Evolutionary conservation across 1,139 yeast genomes (phyloP), one percentile per base, ranked within the genome.

Genomic region (Scheffersomyces lignicola): DNA sequence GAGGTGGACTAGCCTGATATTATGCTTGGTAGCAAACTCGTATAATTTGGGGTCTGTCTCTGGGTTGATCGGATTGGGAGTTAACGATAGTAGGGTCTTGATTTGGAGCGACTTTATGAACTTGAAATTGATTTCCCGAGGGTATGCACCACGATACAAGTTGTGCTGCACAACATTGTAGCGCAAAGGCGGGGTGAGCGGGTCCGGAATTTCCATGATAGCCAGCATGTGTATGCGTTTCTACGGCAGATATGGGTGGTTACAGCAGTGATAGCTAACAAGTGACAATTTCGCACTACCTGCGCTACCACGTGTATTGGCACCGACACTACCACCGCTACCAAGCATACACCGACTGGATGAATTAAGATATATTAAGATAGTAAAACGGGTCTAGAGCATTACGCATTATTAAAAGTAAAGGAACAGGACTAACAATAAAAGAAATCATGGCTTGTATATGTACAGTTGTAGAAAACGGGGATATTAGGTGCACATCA

Each of bases 101-200:
- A 92, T 67, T 28, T 74, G 65, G 24, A 89, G 68, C 21, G 88
- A 71, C 44, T 73, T 65, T n/a, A 92, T 64, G 52, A 83, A 92
- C n/a, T 80, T 72, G 40, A 76, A 70, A 53, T 88, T 89, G 39
- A 82, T 74, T 34, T 78, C 78, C 36, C 94, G 73, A 1, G 97
- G 97, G 49, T 85, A 86, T 1, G 95, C 83, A 0, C 97, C 97
- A 33, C 97, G 66, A 51, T 80, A 85, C 4, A 90, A 64, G 36
- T 75, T 69, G 1, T 85, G 78, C 49, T 84, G 86, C 1, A 89
- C 79, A 6, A 78, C 70, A 33, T 80, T 80, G 60, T 84, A 92
- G 45, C 89, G 71, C 41, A 89, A 68, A 1, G 97, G 97, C 0
- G 97, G 94, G 0, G 84, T 83, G 29, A 83, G 53, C 9, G 73